phyloP scores from a whole-genome alignment of 768 basidiomycete genomes.

The Naematelia encephala region DNA sequence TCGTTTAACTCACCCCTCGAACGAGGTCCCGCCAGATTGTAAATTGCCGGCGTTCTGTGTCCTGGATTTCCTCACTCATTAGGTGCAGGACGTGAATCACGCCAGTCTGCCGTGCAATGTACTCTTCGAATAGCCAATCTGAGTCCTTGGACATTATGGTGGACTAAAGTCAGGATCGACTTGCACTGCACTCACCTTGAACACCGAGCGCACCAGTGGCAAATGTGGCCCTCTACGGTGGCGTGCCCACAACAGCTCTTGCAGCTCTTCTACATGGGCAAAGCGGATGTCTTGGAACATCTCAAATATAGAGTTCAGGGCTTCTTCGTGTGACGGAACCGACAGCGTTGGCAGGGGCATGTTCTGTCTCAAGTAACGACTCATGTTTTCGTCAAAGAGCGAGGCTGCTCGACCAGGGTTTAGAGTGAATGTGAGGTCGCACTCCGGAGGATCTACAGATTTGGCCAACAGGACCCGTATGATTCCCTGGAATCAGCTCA shows the following conservation, averaged over 20 bases:
- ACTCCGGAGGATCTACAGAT: neutral
- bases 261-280: neutral
- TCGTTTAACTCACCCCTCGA: constrained; percentile 10
- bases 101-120: constrained; percentile 4
- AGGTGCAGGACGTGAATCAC: neutral
- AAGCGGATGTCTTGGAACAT: neutral
- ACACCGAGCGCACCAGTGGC: neutral
- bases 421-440: constrained; percentile 1
- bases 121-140: constrained; percentile 2
- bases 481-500: neutral
- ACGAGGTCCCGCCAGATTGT: constrained; percentile 22
- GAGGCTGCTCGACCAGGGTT: constrained; percentile 3
- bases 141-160: neutral
- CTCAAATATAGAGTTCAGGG: neutral
- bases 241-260: neutral
- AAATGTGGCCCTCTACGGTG: neutral
- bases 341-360: constrained; percentile 43
- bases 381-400: constrained; percentile 8
- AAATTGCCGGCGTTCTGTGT: constrained; percentile 2
- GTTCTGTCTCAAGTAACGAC: constrained; percentile 37
- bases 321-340: constrained; percentile 17
- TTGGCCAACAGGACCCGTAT: neutral
- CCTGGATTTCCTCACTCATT: neutral
- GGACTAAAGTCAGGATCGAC: neutral
- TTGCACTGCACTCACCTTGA: neutral